Conservation (phyloP, 139 green algal species). For the Asterochloris sp. region DNA sequence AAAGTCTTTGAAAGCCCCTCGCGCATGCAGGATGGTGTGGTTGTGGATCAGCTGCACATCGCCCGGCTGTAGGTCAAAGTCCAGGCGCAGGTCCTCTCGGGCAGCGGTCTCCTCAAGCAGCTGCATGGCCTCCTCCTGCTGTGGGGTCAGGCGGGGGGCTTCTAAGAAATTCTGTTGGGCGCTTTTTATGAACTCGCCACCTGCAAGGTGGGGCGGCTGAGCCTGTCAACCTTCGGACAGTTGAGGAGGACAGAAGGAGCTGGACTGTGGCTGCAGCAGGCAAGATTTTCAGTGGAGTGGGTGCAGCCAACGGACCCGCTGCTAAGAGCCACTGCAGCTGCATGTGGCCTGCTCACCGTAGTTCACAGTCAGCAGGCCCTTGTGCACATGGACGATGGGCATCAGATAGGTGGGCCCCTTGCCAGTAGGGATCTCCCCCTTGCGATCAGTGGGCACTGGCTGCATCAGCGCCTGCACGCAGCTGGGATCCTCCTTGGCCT, state of each 20-base stretch:
- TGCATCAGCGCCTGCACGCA: constrained; percentile 15
- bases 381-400: constrained; percentile 42
- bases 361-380: constrained; percentile 44
- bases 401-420: constrained; percentile 48
- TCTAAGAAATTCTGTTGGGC: constrained; percentile 32
- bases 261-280: no score
- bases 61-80: constrained; percentile 53
- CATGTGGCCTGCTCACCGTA: constrained; percentile 19
- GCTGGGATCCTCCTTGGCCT: background rate
- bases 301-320: no score
- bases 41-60: constrained; percentile 72
- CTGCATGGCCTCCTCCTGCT: constrained; percentile 35
- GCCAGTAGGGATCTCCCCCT: constrained; percentile 42
- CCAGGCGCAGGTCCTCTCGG: constrained; percentile 46
- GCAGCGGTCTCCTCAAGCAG: constrained; percentile 7
- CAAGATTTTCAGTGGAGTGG: no score
- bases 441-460: constrained; percentile 16
- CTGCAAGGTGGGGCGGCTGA: no score
- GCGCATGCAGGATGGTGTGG: constrained; percentile 52
- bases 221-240: no score
- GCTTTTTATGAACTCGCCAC: constrained; percentile 11
- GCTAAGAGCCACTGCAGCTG: no score
- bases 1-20: constrained; percentile 42
- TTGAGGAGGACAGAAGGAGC: no score
- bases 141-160: constrained; percentile 38